These are phyloP conservation scores for Phytophthora fragariae DNA, from an alignment of 352 stramenopile species.

Conservation along the genomic window DNA sequence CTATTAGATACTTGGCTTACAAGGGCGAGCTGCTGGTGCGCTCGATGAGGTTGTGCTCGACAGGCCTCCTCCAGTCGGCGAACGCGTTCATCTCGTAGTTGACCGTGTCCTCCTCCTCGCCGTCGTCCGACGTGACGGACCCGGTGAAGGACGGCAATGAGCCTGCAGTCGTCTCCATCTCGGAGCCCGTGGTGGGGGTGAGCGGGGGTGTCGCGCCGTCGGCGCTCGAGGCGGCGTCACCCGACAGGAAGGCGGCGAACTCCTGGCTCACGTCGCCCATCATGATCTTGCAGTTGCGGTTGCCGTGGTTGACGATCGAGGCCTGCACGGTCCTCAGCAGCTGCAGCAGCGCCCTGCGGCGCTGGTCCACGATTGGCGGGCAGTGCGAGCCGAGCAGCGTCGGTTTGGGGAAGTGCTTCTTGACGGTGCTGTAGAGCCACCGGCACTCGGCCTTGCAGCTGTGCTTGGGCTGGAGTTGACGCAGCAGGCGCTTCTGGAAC, in stretches of 20 bases:
- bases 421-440: slow-evolving; percentile 66
- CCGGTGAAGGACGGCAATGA: slow-evolving; percentile 32
- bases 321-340: slow-evolving; percentile 42
- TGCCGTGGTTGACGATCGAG: slow-evolving; percentile 47
- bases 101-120: slow-evolving; percentile 29
- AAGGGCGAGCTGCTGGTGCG: slow-evolving; percentile 31
- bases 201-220: slow-evolving; percentile 27
- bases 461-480: slow-evolving; percentile 59
- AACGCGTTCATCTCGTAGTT: slow-evolving; percentile 34
- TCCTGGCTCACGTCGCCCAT: slow-evolving; percentile 40
- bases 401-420: slow-evolving; percentile 66
- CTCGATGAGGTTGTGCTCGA: slow-evolving; percentile 34
- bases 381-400: slow-evolving; percentile 42
- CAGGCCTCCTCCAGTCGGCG: slow-evolving; percentile 32
- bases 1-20: slow-evolving; percentile 32
- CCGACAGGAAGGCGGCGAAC: slow-evolving; percentile 45
- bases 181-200: slow-evolving; percentile 36
- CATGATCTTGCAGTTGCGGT: slow-evolving; percentile 47
- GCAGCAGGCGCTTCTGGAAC: slow-evolving; percentile 62
- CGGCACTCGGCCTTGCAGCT: slow-evolving; percentile 69
- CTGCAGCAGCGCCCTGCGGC: slow-evolving; percentile 39
- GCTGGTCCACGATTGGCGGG: slow-evolving; percentile 38
- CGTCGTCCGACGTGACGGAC: slow-evolving; percentile 41
- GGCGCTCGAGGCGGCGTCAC: slow-evolving; percentile 16
- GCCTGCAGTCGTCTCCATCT: slow-evolving; percentile 30